Conservation (phyloP, 83 land plant species). For the Picea engelmannii region DNA sequence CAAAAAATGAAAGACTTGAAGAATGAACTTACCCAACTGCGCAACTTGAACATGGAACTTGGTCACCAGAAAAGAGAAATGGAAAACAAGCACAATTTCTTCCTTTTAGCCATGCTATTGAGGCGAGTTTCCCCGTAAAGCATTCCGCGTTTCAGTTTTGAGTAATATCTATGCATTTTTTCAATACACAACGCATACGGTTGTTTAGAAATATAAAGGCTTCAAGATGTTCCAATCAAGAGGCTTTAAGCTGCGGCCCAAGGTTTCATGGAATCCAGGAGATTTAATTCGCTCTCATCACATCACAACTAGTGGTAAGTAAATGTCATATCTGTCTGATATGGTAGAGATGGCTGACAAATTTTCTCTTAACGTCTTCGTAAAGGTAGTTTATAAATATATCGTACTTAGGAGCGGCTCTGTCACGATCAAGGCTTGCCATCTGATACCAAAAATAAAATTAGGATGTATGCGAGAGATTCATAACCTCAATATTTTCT, state of each 20-base stretch:
- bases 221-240: background rate
- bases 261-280: background rate
- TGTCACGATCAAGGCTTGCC: too few relatives aligned
- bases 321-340: background rate
- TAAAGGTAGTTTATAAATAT: too few relatives aligned
- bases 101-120: background rate
- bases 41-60: background rate
- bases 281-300: background rate
- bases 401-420: too few relatives aligned
- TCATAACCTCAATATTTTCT: too few relatives aligned
- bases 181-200: background rate
- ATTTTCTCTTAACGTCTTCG: too few relatives aligned
- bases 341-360: too few relatives aligned
- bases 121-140: background rate
- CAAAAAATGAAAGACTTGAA: background rate
- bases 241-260: background rate
- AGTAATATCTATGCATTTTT: background rate
- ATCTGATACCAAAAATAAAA: too few relatives aligned
- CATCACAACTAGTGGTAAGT: background rate
- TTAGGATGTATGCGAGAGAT: too few relatives aligned
- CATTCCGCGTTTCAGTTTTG: background rate
- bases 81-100: constrained; percentile 1
- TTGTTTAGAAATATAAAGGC: background rate
- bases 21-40: background rate
- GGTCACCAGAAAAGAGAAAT: constrained; percentile 9